A percentile compares a stretch with the other conserved stretches of the same genome.
Evolutionary conservation across 2,329 filamentous ascomycete species (phyloP).

Genomic region (Alternaria panax): DNA sequence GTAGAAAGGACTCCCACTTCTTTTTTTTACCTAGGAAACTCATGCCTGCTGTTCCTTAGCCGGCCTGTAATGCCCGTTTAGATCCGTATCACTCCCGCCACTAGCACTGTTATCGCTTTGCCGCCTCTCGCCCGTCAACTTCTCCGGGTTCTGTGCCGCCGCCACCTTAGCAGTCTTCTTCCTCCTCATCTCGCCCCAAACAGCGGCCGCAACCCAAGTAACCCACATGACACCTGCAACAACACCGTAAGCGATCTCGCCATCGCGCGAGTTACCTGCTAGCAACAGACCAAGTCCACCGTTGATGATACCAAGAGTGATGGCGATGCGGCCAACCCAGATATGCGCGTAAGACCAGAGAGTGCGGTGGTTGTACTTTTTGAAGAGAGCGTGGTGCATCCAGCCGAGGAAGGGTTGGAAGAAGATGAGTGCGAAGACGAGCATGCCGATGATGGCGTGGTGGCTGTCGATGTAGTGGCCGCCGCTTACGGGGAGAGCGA

Average conservation of each 20-base stretch:
- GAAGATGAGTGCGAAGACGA: slow-evolving; percentile 59
- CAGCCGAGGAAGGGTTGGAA: slow-evolving; percentile 63
- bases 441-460: slow-evolving; percentile 63
- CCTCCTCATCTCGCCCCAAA: slow-evolving; percentile 41
- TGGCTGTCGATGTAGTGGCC: slow-evolving; percentile 51
- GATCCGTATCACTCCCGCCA: not conserved
- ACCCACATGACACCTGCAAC: slow-evolving; percentile 58
- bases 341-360: slow-evolving; percentile 60
- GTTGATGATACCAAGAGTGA: slow-evolving; percentile 64
- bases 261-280: slow-evolving; percentile 47
- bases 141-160: not conserved
- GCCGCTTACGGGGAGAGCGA: not conserved
- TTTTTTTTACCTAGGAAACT: not conserved
- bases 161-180: slow-evolving; percentile 5
- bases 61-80: not conserved
- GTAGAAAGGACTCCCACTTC: too few species aligned
- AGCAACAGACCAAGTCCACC: slow-evolving; percentile 63
- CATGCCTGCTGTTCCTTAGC: not conserved
- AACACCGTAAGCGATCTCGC: slow-evolving; percentile 59
- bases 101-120: not conserved
- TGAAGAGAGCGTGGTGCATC: slow-evolving; percentile 61
- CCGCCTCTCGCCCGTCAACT: not conserved
- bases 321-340: slow-evolving; percentile 61
- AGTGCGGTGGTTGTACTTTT: slow-evolving; percentile 55
- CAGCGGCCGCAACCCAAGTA: slow-evolving; percentile 38